phyloP scores from a whole-genome alignment of 2,329 filamentous ascomycete genomes.

The Fusarium chlamydosporum region DNA sequence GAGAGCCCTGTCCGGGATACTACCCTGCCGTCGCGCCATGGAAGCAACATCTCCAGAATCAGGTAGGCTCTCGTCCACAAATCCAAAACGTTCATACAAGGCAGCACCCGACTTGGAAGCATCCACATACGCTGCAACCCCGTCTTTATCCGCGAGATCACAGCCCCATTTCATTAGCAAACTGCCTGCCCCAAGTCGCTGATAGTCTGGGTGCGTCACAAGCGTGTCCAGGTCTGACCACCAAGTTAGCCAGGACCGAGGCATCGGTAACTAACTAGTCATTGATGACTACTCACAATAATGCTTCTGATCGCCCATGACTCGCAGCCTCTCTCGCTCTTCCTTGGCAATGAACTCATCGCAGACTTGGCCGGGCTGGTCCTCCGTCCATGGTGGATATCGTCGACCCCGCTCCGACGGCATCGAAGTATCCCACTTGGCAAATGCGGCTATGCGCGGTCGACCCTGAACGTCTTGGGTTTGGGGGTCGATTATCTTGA shows the following conservation, averaged over 20 bases:
- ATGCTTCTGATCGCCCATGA: slow-evolving; percentile 37
- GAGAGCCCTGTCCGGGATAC: neutral
- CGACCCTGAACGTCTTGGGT: slow-evolving; percentile 20
- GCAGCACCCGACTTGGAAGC: slow-evolving; percentile 37
- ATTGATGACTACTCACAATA: slow-evolving; percentile 29
- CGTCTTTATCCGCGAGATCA: slow-evolving; percentile 41
- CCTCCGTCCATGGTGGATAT: slow-evolving; percentile 37
- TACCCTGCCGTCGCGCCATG: slow-evolving; percentile 23
- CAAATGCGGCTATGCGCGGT: slow-evolving; percentile 36
- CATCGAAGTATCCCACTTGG: slow-evolving; percentile 40
- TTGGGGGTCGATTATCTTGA: slow-evolving; percentile 37
- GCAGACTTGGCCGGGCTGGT: slow-evolving; percentile 33
- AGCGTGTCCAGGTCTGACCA: slow-evolving; percentile 48
- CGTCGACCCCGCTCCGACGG: slow-evolving; percentile 33
- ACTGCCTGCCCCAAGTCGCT: slow-evolving; percentile 46
- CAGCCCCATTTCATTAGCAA: slow-evolving; percentile 49
- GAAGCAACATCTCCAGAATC: slow-evolving; percentile 32
- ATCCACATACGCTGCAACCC: slow-evolving; percentile 47
- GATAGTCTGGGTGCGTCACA: slow-evolving; percentile 49
- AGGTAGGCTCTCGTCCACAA: slow-evolving; percentile 35
- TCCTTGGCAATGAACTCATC: slow-evolving; percentile 34
- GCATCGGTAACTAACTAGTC: neutral
- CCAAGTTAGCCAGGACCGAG: neutral
- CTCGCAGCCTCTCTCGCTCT: slow-evolving; percentile 32
- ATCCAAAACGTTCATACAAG: slow-evolving; percentile 36